phyloP scores from a whole-genome alignment of 805 yeast species.

The Saccharomycodes ludwigii region DNA sequence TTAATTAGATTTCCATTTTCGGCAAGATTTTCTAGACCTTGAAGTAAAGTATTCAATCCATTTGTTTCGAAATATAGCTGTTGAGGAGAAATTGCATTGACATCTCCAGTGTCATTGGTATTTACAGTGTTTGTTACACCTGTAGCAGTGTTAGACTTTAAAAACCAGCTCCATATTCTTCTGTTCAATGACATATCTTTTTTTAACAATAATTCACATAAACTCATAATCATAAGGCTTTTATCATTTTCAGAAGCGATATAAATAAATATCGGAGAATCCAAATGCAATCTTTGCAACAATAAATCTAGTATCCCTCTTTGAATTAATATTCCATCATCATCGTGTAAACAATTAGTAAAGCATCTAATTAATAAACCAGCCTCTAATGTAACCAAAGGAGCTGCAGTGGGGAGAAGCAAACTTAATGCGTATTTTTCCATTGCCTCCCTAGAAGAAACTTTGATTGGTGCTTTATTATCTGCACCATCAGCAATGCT shows the following conservation, averaged over 20 bases:
- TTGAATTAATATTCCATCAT: slow-evolving; percentile 59
- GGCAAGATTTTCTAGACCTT: slow-evolving; percentile 42
- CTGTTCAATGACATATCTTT: slow-evolving; percentile 92
- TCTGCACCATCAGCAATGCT: slow-evolving; percentile 2
- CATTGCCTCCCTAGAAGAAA: slow-evolving; percentile 5
- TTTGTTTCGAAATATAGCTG: slow-evolving; percentile 41
- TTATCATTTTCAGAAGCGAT: slow-evolving; percentile 41
- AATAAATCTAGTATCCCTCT: slow-evolving; percentile 83
- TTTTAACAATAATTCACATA: slow-evolving; percentile 57
- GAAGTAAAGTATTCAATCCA: slow-evolving; percentile 38
- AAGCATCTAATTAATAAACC: slow-evolving; percentile 71
- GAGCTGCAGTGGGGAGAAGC: slow-evolving; percentile 38
- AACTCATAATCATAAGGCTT: slow-evolving; percentile 44
- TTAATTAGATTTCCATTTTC: slow-evolving; percentile 25
- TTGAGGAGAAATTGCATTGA: too few relatives aligned
- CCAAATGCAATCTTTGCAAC: slow-evolving; percentile 52
- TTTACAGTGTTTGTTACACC: not conserved
- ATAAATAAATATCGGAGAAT: slow-evolving; percentile 41
- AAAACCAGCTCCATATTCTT: slow-evolving; percentile 84
- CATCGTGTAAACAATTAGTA: slow-evolving; percentile 51
- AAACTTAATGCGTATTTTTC: slow-evolving; percentile 21
- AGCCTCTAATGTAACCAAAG: slow-evolving; percentile 62
- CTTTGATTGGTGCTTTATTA: slow-evolving; percentile 5
- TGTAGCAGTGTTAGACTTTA: slow-evolving; percentile 45
- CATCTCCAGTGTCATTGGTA: slow-evolving; percentile 1